A percentile compares a stretch with the other conserved stretches of the same genome.
Evolutionary conservation across 2,329 filamentous ascomycete species (phyloP).

Genomic region (Monilinia vaccinii-corymbosi): DNA sequence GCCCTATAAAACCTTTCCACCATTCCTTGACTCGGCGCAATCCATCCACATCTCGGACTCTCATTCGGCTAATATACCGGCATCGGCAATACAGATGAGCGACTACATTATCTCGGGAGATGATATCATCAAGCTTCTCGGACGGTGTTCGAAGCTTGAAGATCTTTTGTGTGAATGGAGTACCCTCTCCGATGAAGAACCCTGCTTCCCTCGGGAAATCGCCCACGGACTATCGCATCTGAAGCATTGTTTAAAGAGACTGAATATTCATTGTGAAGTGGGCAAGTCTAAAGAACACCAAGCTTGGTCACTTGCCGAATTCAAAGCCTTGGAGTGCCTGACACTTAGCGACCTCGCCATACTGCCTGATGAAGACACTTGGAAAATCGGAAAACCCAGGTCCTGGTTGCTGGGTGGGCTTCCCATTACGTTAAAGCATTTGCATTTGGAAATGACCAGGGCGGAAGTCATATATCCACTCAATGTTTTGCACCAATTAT

Average conservation of each 20-base stretch:
- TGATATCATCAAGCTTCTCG: not conserved
- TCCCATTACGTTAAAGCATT: not conserved
- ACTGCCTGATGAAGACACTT: not conserved
- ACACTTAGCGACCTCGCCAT: not conserved
- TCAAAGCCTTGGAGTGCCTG: not conserved
- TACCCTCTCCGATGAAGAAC: rapidly evolving
- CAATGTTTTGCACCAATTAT: not conserved
- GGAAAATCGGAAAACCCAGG: not conserved
- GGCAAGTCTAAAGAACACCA: not conserved
- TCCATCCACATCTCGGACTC: not conserved
- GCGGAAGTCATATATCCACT: not conserved
- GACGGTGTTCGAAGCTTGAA: not conserved
- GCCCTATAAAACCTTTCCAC: not conserved
- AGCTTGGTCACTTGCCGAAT: not conserved
- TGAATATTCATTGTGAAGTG: not conserved
- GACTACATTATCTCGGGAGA: not conserved
- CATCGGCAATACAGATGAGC: no score
- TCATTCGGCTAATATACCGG: no score
- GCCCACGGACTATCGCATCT: not conserved
- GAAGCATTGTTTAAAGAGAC: not conserved
- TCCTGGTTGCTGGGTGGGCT: not conserved
- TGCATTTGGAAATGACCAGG: not conserved
- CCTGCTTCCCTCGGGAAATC: not conserved
- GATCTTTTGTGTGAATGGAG: not conserved
- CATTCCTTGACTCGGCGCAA: not conserved